phyloP scores from a whole-genome alignment of 2,329 filamentous ascomycete genomes.

The Xylariaceae sp. region DNA sequence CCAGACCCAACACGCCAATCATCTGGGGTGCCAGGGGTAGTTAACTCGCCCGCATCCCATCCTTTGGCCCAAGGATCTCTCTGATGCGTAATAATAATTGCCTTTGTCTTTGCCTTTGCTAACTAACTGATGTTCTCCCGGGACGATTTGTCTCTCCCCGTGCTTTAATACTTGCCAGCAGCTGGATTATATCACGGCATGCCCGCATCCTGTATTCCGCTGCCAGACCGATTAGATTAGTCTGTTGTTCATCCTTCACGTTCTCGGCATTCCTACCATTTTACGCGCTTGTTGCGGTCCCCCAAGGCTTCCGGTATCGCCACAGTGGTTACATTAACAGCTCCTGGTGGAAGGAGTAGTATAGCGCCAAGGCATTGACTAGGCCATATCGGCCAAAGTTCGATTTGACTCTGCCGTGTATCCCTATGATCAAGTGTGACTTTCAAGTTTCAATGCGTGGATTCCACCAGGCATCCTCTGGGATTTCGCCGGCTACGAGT shows the following conservation, averaged over 20 bases:
- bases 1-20: conserved; percentile 22
- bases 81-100: conserved; percentile 20
- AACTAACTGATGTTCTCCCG: conserved; percentile 4
- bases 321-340: not conserved
- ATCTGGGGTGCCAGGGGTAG: conserved; percentile 19
- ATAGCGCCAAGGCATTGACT: conserved; percentile 5
- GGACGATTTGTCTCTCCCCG: conserved; percentile 14
- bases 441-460: conserved; percentile 44
- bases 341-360: conserved; percentile 1
- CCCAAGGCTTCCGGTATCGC: not conserved
- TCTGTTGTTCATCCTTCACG: not conserved
- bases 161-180: conserved; percentile 4
- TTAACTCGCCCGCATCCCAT: conserved; percentile 20
- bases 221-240: not conserved
- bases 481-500: conserved; percentile 36
- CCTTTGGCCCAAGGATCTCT: conserved; percentile 24
- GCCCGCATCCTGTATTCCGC: not conserved
- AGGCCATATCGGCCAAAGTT: not conserved
- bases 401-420: conserved; percentile 6
- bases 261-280: not conserved
- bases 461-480: conserved; percentile 53
- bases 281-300: not conserved
- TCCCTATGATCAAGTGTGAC: conserved; percentile 17
- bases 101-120: conserved; percentile 18
- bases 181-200: conserved; percentile 4